Percentiles rank a stretch among this genome's conserved stretches.
Evolutionary conservation across 1,139 yeast species (phyloP).

Genomic region (Pichia norvegensis): DNA sequence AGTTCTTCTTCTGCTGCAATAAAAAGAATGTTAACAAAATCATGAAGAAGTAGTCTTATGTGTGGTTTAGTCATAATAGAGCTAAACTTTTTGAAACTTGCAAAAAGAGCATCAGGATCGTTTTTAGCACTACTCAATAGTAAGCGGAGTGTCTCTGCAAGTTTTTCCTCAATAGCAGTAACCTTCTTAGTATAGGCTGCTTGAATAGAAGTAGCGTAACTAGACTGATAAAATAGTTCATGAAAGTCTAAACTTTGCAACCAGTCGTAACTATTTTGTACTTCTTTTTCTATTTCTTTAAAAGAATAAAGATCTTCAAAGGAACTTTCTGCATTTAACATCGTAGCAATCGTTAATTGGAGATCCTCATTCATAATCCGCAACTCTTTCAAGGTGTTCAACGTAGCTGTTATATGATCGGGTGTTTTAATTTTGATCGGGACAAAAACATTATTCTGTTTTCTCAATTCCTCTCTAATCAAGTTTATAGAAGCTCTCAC

Average conservation of each 20-base stretch:
- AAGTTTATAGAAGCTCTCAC: slow-evolving; percentile 49
- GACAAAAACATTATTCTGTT: slow-evolving; percentile 64
- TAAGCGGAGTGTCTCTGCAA: slow-evolving; percentile 35
- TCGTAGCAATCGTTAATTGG: slow-evolving; percentile 8
- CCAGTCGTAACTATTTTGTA: slow-evolving; percentile 32
- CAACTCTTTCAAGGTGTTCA: slow-evolving; percentile 19
- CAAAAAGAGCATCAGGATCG: slow-evolving; percentile 41
- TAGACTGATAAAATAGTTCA: background rate
- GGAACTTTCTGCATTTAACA: slow-evolving; percentile 23
- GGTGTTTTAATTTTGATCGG: slow-evolving; percentile 51
- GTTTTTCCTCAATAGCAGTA: slow-evolving; percentile 37
- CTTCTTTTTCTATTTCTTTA: slow-evolving; percentile 21
- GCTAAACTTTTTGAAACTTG: slow-evolving; percentile 41
- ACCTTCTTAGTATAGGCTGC: slow-evolving; percentile 36
- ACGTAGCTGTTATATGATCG: slow-evolving; percentile 16
- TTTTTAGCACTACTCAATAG: slow-evolving; percentile 34
- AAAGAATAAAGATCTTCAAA: slow-evolving; percentile 8
- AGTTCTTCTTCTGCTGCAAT: slow-evolving; percentile 42
- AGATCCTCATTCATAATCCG: background rate
- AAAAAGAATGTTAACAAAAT: slow-evolving; percentile 44
- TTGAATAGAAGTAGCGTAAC: slow-evolving; percentile 18
- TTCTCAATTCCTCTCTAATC: slow-evolving; percentile 69
- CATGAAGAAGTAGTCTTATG: slow-evolving; percentile 47
- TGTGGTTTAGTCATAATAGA: slow-evolving; percentile 43
- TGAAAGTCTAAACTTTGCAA: slow-evolving; percentile 13